Percentiles rank a stretch among this genome's conserved stretches.
Conservation (phyloP, 805 yeast species). For the Wickerhamiella allomyrinae region DNA sequence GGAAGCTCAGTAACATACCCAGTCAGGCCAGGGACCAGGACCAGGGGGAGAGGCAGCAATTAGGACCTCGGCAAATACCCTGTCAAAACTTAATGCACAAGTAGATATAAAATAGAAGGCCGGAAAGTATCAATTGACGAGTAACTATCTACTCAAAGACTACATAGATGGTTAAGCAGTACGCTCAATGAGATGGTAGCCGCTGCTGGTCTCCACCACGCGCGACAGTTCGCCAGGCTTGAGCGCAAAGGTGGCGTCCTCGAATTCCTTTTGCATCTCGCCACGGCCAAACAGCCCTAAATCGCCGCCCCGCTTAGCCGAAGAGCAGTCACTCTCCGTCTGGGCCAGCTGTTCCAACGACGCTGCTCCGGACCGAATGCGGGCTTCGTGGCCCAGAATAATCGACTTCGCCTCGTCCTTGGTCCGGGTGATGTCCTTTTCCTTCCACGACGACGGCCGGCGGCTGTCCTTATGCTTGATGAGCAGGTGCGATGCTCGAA, state of each 20-base stretch:
- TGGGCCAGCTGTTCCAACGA: constrained; percentile 59
- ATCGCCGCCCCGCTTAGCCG: constrained; percentile 82
- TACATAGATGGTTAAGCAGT: too few relatives aligned
- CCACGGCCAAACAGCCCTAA: constrained; percentile 79
- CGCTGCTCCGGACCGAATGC: constrained; percentile 48
- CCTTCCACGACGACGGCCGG: constrained; percentile 86
- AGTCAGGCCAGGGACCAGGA: too few relatives aligned
- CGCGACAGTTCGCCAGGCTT: constrained; percentile 73
- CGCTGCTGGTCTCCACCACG: constrained; percentile 79
- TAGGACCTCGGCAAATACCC: too few relatives aligned
- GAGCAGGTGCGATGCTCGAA: constrained; percentile 68
- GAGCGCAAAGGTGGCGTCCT: constrained; percentile 68
- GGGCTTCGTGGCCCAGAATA: constrained; percentile 40
- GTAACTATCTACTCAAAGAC: too few relatives aligned
- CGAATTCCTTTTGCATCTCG: constrained; percentile 92
- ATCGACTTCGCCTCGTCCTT: constrained; percentile 69
- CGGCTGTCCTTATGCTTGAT: constrained; percentile 74
- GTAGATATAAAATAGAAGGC: too few relatives aligned
- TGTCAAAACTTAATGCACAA: too few relatives aligned
- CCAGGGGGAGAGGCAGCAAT: too few relatives aligned
- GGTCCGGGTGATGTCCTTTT: constrained; percentile 54
- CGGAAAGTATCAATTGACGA: too few relatives aligned
- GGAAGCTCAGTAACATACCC: too few relatives aligned
- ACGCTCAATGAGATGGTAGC: constrained; percentile 78
- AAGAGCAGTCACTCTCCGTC: constrained; percentile 78